phyloP scores from a whole-genome alignment of 257 asterid species.

The Leonotis leonurus region DNA sequence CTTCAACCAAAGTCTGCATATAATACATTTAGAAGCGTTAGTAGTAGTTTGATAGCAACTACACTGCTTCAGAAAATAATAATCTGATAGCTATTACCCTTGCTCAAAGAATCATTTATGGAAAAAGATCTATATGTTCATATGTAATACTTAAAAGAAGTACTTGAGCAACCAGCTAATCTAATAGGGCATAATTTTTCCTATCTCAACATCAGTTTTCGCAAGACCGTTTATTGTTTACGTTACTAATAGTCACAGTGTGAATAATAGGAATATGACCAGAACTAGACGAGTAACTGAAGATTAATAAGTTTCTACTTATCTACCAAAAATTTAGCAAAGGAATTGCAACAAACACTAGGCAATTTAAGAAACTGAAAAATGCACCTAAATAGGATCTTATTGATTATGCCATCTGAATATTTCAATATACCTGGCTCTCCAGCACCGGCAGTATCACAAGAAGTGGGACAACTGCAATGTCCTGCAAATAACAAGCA shows the following conservation, averaged over 20 bases:
- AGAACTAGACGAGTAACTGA: not conserved
- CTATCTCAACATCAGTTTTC: not conserved
- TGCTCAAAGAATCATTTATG: not conserved
- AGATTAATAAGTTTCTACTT: not conserved
- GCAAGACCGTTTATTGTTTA: not conserved
- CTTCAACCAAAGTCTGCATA: constrained; percentile 69
- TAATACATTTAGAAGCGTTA: constrained; percentile 19
- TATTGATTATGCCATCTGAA: constrained; percentile 16
- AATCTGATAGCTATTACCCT: not conserved
- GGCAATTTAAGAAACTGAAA: not conserved
- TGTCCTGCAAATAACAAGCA: constrained; percentile 71
- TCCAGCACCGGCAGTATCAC: constrained; percentile 96
- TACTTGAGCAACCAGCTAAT: not conserved
- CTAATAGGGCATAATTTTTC: not conserved
- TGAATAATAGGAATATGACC: not conserved
- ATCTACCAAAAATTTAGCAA: not conserved
- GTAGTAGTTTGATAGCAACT: constrained; percentile 17
- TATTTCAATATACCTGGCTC: constrained; percentile 68
- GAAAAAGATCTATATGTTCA: not conserved
- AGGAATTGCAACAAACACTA: not conserved
- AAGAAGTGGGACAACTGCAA: constrained; percentile 96
- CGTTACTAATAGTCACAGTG: not conserved
- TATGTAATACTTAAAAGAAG: not conserved
- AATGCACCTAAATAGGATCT: not conserved
- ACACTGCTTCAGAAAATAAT: constrained; percentile 6